These are phyloP conservation scores for Jaltomata sinuosa DNA, from an alignment of 257 asterid species.

Conservation along the genomic window DNA sequence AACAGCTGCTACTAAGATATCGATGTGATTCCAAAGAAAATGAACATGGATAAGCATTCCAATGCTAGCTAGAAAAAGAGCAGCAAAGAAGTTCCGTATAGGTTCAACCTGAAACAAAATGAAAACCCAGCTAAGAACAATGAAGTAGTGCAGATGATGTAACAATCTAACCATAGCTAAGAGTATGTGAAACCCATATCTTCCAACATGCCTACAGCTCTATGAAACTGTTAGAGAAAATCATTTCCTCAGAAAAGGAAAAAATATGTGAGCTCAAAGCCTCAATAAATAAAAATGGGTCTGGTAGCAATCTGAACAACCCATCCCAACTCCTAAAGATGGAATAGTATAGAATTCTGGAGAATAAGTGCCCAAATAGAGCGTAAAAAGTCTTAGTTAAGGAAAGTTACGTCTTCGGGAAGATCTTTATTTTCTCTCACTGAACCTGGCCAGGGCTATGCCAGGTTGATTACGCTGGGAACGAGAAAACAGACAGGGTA, in stretches of 20 bases:
- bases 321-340: not conserved
- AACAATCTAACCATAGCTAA: not conserved
- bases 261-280: not conserved
- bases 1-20: conserved; percentile 73
- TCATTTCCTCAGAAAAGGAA: not conserved
- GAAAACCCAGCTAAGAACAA: conserved; percentile 19
- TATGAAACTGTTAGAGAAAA: not conserved
- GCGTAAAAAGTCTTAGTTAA: not conserved
- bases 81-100: conserved; percentile 71
- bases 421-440: not conserved
- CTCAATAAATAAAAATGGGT: not conserved
- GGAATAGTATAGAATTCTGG: not conserved
- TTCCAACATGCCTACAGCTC: not conserved
- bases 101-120: conserved; percentile 67
- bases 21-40: conserved; percentile 84
- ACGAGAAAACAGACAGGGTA: not conserved
- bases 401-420: not conserved
- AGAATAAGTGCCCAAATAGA: not conserved
- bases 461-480: not conserved
- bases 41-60: conserved; percentile 86
- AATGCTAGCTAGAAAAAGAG: conserved; percentile 82
- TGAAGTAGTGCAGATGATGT: not conserved
- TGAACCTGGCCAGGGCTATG: not conserved
- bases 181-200: not conserved
- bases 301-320: not conserved